phyloP scores from a whole-genome alignment of 2,329 filamentous ascomycete species.

The Sporothrix euskadiensis region DNA sequence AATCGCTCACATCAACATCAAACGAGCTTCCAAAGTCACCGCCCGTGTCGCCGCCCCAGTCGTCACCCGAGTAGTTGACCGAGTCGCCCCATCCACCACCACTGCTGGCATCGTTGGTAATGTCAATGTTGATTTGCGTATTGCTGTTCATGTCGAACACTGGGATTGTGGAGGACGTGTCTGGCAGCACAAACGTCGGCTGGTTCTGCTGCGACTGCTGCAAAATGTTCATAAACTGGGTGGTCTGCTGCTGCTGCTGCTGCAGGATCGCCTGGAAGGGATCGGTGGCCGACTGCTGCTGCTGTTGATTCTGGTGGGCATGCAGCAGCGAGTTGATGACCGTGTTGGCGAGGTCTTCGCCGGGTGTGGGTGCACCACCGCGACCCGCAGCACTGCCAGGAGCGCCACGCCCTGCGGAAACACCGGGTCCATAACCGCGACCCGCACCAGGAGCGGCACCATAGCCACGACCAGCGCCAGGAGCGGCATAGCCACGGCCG shows the following conservation, averaged over 20 bases:
- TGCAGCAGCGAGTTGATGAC: slow-evolving; percentile 1
- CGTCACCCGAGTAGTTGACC: slow-evolving; percentile 32
- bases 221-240: slow-evolving; percentile 23
- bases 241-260: slow-evolving; percentile 24
- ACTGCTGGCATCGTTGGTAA: background rate
- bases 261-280: slow-evolving; percentile 5
- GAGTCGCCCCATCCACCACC: slow-evolving; percentile 25
- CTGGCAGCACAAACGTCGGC: slow-evolving; percentile 1
- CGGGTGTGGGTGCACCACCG: slow-evolving; percentile 8
- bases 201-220: slow-evolving; percentile 25
- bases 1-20: background rate
- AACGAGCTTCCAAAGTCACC: background rate
- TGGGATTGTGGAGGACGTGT: background rate
- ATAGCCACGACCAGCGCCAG: slow-evolving; percentile 5
- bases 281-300: slow-evolving; percentile 6
- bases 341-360: slow-evolving; percentile 21
- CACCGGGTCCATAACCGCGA: background rate
- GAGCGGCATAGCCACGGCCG: slow-evolving; percentile 1
- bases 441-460: background rate
- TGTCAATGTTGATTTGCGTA: slow-evolving; percentile 15
- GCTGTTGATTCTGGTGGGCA: slow-evolving; percentile 19
- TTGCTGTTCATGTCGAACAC: background rate
- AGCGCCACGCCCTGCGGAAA: background rate
- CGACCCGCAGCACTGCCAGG: background rate
- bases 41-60: slow-evolving; percentile 28